phyloP scores from a whole-genome alignment of 306 rosid genomes.

The Vigna angularis region DNA sequence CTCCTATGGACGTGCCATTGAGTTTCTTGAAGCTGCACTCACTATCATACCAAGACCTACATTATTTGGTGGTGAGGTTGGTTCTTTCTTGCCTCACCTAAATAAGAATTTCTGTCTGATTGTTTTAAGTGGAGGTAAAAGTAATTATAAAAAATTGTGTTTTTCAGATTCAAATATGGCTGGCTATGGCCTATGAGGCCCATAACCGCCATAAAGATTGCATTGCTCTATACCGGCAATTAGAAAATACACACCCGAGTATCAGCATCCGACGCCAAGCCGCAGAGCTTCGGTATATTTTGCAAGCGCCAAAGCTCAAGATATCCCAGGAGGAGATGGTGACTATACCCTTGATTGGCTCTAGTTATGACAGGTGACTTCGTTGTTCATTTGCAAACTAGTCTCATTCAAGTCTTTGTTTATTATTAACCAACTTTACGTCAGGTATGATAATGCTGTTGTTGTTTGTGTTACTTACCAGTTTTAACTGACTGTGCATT shows the following conservation, averaged over 20 bases:
- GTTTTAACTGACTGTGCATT: background rate
- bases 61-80: conserved; percentile 96
- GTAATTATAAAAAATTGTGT: background rate
- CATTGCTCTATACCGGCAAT: conserved; percentile 80
- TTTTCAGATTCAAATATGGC: conserved; percentile 94
- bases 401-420: background rate
- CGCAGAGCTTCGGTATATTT: conserved; percentile 93
- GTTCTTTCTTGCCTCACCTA: conserved; percentile 43
- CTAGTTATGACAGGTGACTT: conserved; percentile 53
- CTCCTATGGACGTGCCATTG: conserved; percentile 89
- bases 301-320: conserved; percentile 97
- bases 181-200: conserved; percentile 99
- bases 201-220: conserved; percentile 85
- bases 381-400: conserved; percentile 19
- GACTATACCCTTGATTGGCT: conserved; percentile 59
- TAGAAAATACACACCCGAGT: conserved; percentile 79
- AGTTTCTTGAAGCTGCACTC: conserved; percentile 92
- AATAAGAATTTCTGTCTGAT: conserved; percentile 14
- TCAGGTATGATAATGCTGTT: background rate
- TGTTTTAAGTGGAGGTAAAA: background rate
- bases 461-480: background rate
- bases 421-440: background rate
- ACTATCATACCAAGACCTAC: conserved; percentile 88
- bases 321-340: conserved; percentile 98
- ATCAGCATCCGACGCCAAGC: conserved; percentile 89